Conservation (phyloP, 805 yeast genomes). For the Ogataea paradorogensis region DNA sequence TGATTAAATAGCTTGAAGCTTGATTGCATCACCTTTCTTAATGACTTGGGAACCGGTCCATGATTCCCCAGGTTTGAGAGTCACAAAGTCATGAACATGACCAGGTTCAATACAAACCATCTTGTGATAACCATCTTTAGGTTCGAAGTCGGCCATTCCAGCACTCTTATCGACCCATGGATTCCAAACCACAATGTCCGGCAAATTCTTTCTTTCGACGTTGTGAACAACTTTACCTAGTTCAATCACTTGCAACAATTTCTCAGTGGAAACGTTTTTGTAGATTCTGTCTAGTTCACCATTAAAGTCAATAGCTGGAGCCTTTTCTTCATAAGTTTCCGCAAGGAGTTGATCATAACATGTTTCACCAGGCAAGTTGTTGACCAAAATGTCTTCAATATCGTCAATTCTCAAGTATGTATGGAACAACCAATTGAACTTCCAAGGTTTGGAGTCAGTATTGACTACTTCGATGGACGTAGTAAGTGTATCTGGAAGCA, state of each 20-base stretch:
- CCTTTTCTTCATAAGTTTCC: slow-evolving; percentile 60
- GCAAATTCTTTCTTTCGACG: slow-evolving; percentile 56
- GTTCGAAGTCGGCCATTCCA: slow-evolving; percentile 85
- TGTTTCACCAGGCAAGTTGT: slow-evolving; percentile 69
- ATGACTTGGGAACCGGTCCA: slow-evolving; percentile 73
- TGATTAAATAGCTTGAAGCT: slow-evolving; percentile 50
- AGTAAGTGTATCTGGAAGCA: slow-evolving; percentile 55
- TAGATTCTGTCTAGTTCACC: slow-evolving; percentile 88
- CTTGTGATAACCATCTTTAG: slow-evolving; percentile 74
- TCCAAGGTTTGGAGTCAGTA: slow-evolving; percentile 60
- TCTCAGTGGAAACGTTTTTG: slow-evolving; percentile 52
- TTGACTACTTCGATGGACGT: slow-evolving; percentile 78
- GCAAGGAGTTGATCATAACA: slow-evolving; percentile 75
- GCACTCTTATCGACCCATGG: slow-evolving; percentile 88
- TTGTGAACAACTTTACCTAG: slow-evolving; percentile 70
- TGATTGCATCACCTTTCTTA: slow-evolving; percentile 57
- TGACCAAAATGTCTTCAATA: slow-evolving; percentile 71
- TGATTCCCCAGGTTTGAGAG: slow-evolving; percentile 62
- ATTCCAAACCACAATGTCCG: slow-evolving; percentile 89
- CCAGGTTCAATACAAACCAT: slow-evolving; percentile 98
- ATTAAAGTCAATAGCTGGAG: slow-evolving; percentile 69
- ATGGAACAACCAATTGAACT: slow-evolving; percentile 94
- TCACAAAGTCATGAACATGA: slow-evolving; percentile 65
- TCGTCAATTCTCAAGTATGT: slow-evolving; percentile 78
- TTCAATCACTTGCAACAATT: slow-evolving; percentile 64